Evolutionary conservation across 192 early-diverging fungal genomes (phyloP).

Genomic region (Chytriomyces confervae): DNA sequence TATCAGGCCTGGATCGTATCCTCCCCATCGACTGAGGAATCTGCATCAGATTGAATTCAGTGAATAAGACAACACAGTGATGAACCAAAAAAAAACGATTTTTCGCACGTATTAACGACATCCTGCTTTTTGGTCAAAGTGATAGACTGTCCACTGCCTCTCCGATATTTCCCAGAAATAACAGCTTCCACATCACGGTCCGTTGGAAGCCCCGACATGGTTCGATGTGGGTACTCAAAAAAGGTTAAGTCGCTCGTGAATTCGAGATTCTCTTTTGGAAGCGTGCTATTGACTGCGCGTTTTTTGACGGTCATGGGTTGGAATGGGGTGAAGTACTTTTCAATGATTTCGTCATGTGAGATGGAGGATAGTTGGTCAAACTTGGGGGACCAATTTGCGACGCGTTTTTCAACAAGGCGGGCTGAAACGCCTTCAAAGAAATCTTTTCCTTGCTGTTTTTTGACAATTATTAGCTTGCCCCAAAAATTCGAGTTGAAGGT

Average conservation of each 20-base stretch:
- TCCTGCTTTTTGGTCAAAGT: constrained; percentile 22
- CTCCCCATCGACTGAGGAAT: constrained; percentile 55
- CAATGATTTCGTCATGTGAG: constrained; percentile 31
- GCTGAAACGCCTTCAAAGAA: constrained; percentile 89
- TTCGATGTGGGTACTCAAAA: constrained; percentile 59
- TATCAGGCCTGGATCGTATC: constrained; percentile 49
- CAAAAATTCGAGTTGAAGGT: neutral
- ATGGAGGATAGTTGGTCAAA: constrained; percentile 37
- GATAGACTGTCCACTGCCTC: constrained; percentile 11
- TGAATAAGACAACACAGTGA: neutral
- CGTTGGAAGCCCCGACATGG: constrained; percentile 57
- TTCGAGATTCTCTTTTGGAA: constrained; percentile 22
- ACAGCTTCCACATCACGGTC: constrained; percentile 48
- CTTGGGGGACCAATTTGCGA: constrained; percentile 77
- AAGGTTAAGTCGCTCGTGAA: constrained; percentile 48
- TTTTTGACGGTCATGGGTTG: neutral
- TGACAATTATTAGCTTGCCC: neutral
- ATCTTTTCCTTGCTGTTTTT: constrained; percentile 66
- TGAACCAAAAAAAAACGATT: neutral
- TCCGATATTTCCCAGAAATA: constrained; percentile 15
- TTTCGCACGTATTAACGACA: constrained; percentile 32
- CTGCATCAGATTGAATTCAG: neutral
- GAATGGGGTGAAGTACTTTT: constrained; percentile 39
- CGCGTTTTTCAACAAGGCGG: constrained; percentile 72
- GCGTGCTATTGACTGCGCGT: constrained; percentile 7